Evolutionary conservation across 257 asterid species (phyloP), one percentile per base, ranked within the genome.

Genomic region (Knoxia roxburghii): DNA sequence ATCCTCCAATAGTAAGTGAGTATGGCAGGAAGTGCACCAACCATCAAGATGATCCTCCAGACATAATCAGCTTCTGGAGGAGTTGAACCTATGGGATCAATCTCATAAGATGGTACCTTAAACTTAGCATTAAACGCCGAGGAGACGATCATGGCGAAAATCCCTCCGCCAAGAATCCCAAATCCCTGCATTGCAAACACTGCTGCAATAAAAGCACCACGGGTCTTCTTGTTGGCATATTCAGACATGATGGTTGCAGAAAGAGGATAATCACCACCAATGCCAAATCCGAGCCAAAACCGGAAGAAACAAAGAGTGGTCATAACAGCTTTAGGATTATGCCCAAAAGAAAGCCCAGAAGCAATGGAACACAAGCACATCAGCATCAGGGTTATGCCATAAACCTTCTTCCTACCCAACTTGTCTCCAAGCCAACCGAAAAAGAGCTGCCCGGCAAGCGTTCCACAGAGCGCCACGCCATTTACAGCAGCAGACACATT

Each of bases 221-320:
- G 84, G 13, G 87, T 85, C 37, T 85, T 85, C 80, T 85, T 85
- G 29, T 80, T 85, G 3, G 86, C 89, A 20, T 86, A 86, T 64
- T 86, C 92, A 1, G 92, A 83, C 92, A 86, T 86, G 70, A 86
- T 86, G 27, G 92, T 86, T 15, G 92, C 91, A n/a, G 91, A 85
- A 43, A 85, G 84, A 0, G 88, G 91, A 60, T 85, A 85, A 33
- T 85, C 91, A 0, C 91, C 88, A 11, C 91, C 91, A 4, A 85
- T 81, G 0, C 91, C 91, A 35, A 85, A 80, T 2, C 92, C 92
- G 5, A 86, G 87, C 92, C 87, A 86, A 67, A 86, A 86, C 17
- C 89, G 56, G 67, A 86, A 86, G 79, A 86, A 86, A 20, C 92
- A 86, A 4, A 86, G 84, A 1, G 89, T 86, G 4, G 82, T 51